Evolutionary conservation across 2,329 filamentous ascomycete genomes (phyloP), one percentile per base, ranked within the genome.

Genomic region (Zarea fungicola): DNA sequence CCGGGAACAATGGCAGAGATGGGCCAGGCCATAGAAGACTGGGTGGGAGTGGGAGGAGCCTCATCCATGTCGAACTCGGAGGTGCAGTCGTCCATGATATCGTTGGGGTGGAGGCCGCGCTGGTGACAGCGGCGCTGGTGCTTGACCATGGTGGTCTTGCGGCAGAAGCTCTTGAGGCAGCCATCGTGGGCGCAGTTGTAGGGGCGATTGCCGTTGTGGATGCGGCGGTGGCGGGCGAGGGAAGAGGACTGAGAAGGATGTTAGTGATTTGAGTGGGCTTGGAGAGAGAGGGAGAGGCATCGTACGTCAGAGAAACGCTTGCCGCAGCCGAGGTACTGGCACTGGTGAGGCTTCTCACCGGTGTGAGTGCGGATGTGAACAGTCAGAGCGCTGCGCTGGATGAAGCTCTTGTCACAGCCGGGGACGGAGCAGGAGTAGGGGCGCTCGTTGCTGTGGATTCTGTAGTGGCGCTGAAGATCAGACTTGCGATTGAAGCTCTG

Each of bases 401-500:
- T 86, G 63, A 87, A 87, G 64, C 80, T 82, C 68, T 86, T 86
- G 34, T 79, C 78, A 60, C 83, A 87, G 7, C 76, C 78, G 6
- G 73, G 72, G 11, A 72, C 76, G 50, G 69, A 70, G 65, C 83
- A 86, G 25, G 75, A 72, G 61, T 84, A 85, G 10, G 83, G 83
- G 18, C 83, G 71, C 64, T 85, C 83, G 60, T 85, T 85, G 45
- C 83, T 86, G 65, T 87, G 83, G 60, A 86, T 87, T 53, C 83
- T 76, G 60, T 83, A 83, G 60, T 86, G 83, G 60, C 83, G 75
- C 59, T 85, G 81, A 51, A 86, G 68, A 58, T 86, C 83, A 18
- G 83, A 86, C 65, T 85, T 86, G 58, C 83, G 75, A 65, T 85
- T 85, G 71, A 87, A 87, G 66, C 80, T 83, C 83, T 86, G 56